These are phyloP conservation scores for Metschnikowia baotianmanensis DNA, from an alignment of 805 yeast genomes.

Conservation along the genomic window DNA sequence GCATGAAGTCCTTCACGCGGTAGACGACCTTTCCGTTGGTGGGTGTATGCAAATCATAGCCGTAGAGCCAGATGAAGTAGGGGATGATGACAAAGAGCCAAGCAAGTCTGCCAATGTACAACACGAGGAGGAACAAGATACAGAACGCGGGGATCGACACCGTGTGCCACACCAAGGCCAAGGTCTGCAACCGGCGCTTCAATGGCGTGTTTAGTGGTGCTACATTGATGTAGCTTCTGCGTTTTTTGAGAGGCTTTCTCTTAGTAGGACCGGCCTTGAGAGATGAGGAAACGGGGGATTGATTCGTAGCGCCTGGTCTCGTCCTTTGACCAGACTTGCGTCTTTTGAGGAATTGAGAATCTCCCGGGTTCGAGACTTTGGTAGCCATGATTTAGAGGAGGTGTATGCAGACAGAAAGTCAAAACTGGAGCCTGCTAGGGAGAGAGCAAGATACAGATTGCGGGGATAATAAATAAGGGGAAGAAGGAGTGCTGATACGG, in stretches of 20 bases:
- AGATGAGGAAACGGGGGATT: neutral
- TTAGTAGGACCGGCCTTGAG: constrained; percentile 3
- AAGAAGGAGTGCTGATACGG: too few relatives aligned
- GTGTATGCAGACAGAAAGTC: too few relatives aligned
- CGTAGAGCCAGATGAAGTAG: constrained; percentile 55
- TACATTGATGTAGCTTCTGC: constrained; percentile 28
- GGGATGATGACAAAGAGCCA: constrained; percentile 68
- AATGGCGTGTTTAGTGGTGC: constrained; percentile 60
- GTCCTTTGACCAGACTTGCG: neutral
- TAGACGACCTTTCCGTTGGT: constrained; percentile 67
- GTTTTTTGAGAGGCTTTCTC: constrained; percentile 3
- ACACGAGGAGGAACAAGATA: constrained; percentile 49
- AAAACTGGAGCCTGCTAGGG: too few relatives aligned
- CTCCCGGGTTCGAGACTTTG: too few relatives aligned
- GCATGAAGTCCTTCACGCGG: constrained; percentile 55
- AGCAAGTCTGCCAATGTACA: constrained; percentile 50
- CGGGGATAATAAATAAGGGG: too few relatives aligned
- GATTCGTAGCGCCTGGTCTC: neutral
- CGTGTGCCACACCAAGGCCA: constrained; percentile 71
- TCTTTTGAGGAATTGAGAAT: neutral
- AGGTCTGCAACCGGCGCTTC: constrained; percentile 59
- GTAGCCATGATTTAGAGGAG: too few relatives aligned
- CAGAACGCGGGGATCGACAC: constrained; percentile 62
- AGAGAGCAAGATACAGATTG: too few relatives aligned
- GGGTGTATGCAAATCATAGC: constrained; percentile 64